phyloP scores from a whole-genome alignment of 2,329 filamentous ascomycete species.

The Neopestalotiopsis rosae region DNA sequence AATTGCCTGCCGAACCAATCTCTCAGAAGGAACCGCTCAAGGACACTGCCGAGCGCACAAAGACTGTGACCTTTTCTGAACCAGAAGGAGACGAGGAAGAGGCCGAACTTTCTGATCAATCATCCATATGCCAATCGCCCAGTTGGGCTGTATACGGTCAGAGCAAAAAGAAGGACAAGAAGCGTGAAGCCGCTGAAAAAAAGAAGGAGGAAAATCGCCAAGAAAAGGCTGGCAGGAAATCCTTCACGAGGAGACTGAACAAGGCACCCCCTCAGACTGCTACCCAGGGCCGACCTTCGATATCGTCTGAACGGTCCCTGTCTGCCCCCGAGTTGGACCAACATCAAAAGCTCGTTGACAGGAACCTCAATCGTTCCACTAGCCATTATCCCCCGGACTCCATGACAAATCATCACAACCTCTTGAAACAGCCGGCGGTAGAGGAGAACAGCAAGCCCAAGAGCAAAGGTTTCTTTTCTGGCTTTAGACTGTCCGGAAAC shows the following conservation, averaged over 20 bases:
- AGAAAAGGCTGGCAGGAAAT: conserved; percentile 43
- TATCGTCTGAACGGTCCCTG: conserved; percentile 29
- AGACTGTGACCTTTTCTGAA: conserved; percentile 46
- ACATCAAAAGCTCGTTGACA: conserved; percentile 26
- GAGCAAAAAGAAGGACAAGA: conserved; percentile 54
- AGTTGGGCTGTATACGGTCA: conserved; percentile 65
- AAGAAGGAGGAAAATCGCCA: conserved; percentile 49
- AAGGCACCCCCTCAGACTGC: conserved; percentile 39
- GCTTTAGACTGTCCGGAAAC: conserved; percentile 25
- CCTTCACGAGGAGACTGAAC: conserved; percentile 44
- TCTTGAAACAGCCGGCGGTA: conserved; percentile 10
- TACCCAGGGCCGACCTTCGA: conserved; percentile 31
- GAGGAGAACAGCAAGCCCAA: conserved; percentile 32
- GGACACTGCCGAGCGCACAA: conserved; percentile 34
- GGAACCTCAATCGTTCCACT: conserved; percentile 23
- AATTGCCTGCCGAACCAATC: conserved; percentile 6
- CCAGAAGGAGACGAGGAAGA: conserved; percentile 39
- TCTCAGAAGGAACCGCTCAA: conserved; percentile 21
- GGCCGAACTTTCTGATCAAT: conserved; percentile 46
- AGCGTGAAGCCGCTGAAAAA: conserved; percentile 44
- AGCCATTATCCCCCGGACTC: conserved; percentile 21
- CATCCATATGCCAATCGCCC: conserved; percentile 65
- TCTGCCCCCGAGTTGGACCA: conserved; percentile 33
- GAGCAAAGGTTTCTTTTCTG: conserved; percentile 35
- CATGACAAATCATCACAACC: conserved; percentile 25